Evolutionary conservation across 768 basidiomycete genomes (phyloP), one percentile per base, ranked within the genome.

Genomic region (Thelephora aurantiotincta): DNA sequence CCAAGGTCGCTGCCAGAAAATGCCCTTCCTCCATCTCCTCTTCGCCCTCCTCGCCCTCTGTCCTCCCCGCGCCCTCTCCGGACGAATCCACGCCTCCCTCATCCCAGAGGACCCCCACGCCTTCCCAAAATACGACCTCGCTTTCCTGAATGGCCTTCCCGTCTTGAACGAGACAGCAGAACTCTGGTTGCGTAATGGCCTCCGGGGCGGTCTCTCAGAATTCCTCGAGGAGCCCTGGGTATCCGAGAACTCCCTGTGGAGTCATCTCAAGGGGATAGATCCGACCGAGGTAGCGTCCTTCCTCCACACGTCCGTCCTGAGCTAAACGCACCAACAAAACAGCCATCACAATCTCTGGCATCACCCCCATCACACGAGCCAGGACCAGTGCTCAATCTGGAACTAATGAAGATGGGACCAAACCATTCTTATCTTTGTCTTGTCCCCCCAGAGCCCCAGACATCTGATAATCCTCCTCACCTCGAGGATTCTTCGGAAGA

Each of bases 31-130:
- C 26, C 26, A 30, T 30, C 26, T 30, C 9, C 26, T 30, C 26
- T 30, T 30, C 26, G 26, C 26, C 26, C 26, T 30, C 26, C 9
- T 30, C 26, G 26, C 5, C 9, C 26, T 30, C 4, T 30, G 26
- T 30, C 9, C 26, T 30, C 5, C 9, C 5, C 26, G 26, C 26
- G 26, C 26, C 46, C 52, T 46, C 53, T 50, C 46, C 11, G 48
- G 56, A 37, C 36, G 68, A n/a, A 60, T 80, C 23, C 79, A 86
- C 58, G 77, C 81, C 50, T 59, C 60, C 0, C 57, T 57, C 7
- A 70, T 87, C 42, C 86, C 88, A 23, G 82, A 89, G 55, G 88
- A 91, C 56, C 68, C 78, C 13, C 74, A 78, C 61, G 80, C 88
- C 0, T 88, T 81, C 59, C 89, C 88, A 53, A 91, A 91, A 60